Evolutionary conservation across 441 rosid species (phyloP), one percentile per base, ranked within the genome.

Genomic region (Flueggea neowawraea): DNA sequence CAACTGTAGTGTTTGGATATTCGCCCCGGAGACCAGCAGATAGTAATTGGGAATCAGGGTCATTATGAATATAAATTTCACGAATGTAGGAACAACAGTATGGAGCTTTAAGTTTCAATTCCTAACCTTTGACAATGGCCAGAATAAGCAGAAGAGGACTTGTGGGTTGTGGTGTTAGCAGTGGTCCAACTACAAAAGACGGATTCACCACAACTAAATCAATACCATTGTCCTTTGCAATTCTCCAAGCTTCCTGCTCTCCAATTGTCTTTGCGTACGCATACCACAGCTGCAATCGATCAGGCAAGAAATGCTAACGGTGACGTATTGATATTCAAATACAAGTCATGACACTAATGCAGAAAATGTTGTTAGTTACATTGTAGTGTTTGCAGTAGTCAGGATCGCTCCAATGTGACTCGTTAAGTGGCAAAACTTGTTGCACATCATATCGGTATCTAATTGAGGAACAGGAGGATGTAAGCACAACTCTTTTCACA

Each of bases 201-300:
- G 96, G 98, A 62, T 88, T 85, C 10, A 88, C 85, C 3, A 84
- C 90, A 41, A 88, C 93, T 22, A 88, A 62, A 73, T 88, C 83
- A 52, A 90, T 75, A 9, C 84, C 87, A 52, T 51, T 73, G 51
- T 93, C 92, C 4, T 74, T 61, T 3, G 95, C 86, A 7, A 80
- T 64, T 64, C 57, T 78, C 95, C 97, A 93, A 15, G 95, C 97
- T 70, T 93, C 95, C 68, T 80, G 71, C 80, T 93, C 96, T 0
- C 71, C 87, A 12, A 70, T 3, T 0, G 90, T 87, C 83, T 88
- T 88, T 51, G 85, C 87, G 62, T 85, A 82, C 0, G 80, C 86
- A 62, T 93, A 93, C 88, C 90, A 86, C 0, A 81, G 84, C 96
- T 90, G 77, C 74, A 62, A 0, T 36, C 41, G 9, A 36, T 36